Evolutionary conservation across 345 rosid species (phyloP).

Genomic region (Mallotus nudiflorus): DNA sequence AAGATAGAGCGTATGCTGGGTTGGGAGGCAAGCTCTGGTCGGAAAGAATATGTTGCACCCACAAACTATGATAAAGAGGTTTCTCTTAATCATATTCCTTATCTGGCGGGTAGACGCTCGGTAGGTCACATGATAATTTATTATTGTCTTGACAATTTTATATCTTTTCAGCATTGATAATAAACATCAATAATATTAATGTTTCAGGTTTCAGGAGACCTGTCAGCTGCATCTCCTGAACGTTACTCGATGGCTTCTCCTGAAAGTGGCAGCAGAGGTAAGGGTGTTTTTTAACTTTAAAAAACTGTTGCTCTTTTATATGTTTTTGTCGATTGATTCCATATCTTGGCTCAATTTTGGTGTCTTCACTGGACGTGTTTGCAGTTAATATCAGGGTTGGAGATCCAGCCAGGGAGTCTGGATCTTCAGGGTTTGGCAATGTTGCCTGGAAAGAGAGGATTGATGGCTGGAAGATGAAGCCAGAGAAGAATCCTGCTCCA

Average conservation of each 20-base stretch:
- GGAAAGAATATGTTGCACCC: conserved; percentile 25
- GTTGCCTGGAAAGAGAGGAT: conserved; percentile 47
- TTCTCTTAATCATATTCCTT: conserved; percentile 36
- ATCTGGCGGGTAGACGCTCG: conserved; percentile 31
- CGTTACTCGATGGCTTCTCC: conserved; percentile 42
- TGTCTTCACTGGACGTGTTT: not conserved
- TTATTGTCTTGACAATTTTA: not conserved
- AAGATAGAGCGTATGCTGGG: conserved; percentile 29
- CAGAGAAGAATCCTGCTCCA: conserved; percentile 34
- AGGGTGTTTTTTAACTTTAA: too few species aligned
- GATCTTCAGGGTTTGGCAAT: conserved; percentile 33
- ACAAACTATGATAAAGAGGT: conserved; percentile 32
- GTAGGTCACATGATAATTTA: conserved; percentile 12
- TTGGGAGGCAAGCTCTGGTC: conserved; percentile 27
- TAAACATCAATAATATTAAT: not conserved
- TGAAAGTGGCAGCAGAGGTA: conserved; percentile 36
- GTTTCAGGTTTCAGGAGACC: conserved; percentile 40
- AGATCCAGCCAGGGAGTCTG: conserved; percentile 33
- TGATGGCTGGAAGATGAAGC: conserved; percentile 44
- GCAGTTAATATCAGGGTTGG: conserved; percentile 32
- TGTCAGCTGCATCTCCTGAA: conserved; percentile 43
- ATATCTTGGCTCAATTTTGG: conserved; percentile 1
- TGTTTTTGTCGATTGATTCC: not conserved
- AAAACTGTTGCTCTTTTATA: too few species aligned
- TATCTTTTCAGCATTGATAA: not conserved